phyloP scores from a whole-genome alignment of 2,329 filamentous ascomycete genomes.

The Pyrenophora tritici-repentis region DNA sequence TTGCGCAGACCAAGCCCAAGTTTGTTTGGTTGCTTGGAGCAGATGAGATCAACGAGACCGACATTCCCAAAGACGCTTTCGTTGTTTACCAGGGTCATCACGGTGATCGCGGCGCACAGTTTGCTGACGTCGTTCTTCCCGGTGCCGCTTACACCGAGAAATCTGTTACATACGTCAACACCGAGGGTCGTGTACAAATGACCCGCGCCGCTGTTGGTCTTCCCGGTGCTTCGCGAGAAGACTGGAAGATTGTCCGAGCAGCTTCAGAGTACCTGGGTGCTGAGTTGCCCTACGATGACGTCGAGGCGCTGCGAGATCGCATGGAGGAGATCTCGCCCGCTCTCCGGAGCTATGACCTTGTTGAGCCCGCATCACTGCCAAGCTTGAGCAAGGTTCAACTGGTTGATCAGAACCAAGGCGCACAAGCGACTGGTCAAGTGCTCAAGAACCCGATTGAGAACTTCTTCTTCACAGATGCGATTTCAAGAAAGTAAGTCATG shows the following conservation, averaged over 20 bases:
- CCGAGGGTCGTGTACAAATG: constrained; percentile 93
- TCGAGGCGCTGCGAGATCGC: constrained; percentile 85
- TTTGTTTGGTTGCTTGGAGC: constrained; percentile 96
- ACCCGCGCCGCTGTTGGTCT: constrained; percentile 86
- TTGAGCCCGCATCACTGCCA: constrained; percentile 76
- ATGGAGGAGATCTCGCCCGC: constrained; percentile 95
- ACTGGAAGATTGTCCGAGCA: constrained; percentile 99
- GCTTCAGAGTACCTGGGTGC: constrained; percentile 86
- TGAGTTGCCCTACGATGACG: constrained; percentile 89
- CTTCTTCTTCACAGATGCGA: constrained; percentile 98
- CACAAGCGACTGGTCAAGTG: constrained; percentile 70
- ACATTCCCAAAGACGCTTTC: constrained; percentile 95
- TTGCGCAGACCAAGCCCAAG: constrained; percentile 86
- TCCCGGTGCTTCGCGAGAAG: constrained; percentile 86
- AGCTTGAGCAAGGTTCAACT: constrained; percentile 90
- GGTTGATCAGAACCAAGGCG: constrained; percentile 93
- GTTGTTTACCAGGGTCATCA: constrained; percentile 98
- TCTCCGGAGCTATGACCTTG: constrained; percentile 84
- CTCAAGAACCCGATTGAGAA: constrained; percentile 89
- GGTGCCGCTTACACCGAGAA: constrained; percentile 98
- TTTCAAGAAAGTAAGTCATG: constrained; percentile 82
- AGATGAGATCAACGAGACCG: constrained; percentile 82
- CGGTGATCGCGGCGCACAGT: constrained; percentile 88
- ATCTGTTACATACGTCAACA: constrained; percentile 94
- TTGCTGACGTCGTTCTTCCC: constrained; percentile 91